A percentile compares a stretch with the other conserved stretches of the same genome.
These are phyloP conservation scores for Huiozyma naganishii DNA, from an alignment of 805 yeast genomes.

Conservation along the genomic window DNA sequence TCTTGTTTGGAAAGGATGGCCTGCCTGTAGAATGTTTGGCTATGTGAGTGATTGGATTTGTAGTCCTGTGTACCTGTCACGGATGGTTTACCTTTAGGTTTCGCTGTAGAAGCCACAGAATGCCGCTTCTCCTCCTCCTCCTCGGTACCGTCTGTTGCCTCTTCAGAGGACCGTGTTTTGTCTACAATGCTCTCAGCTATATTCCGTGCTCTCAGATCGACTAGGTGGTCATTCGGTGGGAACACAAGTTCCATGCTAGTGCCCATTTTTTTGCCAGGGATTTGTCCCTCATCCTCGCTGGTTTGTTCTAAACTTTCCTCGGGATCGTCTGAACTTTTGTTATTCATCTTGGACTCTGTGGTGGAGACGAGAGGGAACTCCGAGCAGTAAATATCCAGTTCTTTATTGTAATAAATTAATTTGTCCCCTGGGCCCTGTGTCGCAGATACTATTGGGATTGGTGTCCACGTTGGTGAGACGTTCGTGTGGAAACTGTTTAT, in stretches of 20 bases:
- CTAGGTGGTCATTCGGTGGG: constrained; percentile 22
- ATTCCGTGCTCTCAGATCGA: constrained; percentile 22
- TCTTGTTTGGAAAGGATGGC: constrained; percentile 27
- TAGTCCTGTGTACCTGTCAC: background rate
- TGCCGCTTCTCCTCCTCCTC: background rate
- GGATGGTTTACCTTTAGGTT: background rate
- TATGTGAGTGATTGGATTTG: background rate
- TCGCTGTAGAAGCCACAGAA: background rate
- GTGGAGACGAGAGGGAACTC: constrained; percentile 42
- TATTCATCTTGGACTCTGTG: constrained; percentile 18
- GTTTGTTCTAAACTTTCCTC: too few species aligned
- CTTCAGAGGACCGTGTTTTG: background rate
- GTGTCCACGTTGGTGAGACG: constrained; percentile 46
- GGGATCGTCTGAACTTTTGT: background rate
- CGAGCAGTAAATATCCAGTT: constrained; percentile 47
- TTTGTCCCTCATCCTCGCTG: background rate
- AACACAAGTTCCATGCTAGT: constrained; percentile 11
- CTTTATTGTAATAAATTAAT: constrained; percentile 48
- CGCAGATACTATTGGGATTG: constrained; percentile 32
- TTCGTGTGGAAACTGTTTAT: constrained; percentile 27
- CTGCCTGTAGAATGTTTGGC: constrained; percentile 8
- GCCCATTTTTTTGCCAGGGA: background rate
- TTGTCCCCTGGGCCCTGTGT: constrained; percentile 28
- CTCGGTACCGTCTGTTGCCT: background rate
- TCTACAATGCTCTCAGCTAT: constrained; percentile 10